These are phyloP conservation scores for Geoglossum cookeanum DNA, from an alignment of 2,329 filamentous ascomycete genomes.

Conservation along the genomic window DNA sequence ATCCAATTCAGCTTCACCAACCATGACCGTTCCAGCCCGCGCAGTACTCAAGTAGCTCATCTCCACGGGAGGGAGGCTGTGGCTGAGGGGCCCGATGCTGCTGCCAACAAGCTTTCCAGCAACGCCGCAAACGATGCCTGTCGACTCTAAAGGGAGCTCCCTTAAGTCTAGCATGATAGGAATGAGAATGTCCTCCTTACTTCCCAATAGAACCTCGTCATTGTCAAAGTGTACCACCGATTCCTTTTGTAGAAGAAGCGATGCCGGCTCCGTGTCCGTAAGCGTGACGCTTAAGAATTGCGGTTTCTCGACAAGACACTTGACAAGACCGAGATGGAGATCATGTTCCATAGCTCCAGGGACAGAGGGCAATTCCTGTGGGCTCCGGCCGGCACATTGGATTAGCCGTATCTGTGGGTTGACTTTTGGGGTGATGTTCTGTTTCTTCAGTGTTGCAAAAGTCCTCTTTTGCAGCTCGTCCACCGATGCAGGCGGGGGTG, in stretches of 20 bases:
- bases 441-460: slow-evolving; percentile 62
- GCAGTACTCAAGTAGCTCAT: slow-evolving; percentile 85
- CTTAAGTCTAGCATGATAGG: slow-evolving; percentile 79
- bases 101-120: slow-evolving; percentile 57
- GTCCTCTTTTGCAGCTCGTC: slow-evolving; percentile 67
- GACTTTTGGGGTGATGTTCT: slow-evolving; percentile 54
- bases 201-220: slow-evolving; percentile 52
- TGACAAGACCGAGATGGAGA: slow-evolving; percentile 28
- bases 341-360: slow-evolving; percentile 23
- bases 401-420: slow-evolving; percentile 51
- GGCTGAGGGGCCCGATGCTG: background rate
- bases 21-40: slow-evolving; percentile 72
- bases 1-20: slow-evolving; percentile 54
- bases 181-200: slow-evolving; percentile 51
- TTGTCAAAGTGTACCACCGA: slow-evolving; percentile 43
- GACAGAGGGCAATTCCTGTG: slow-evolving; percentile 19
- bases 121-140: slow-evolving; percentile 87
- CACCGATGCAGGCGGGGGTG: slow-evolving; percentile 59
- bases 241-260: slow-evolving; percentile 49
- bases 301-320: slow-evolving; percentile 27
- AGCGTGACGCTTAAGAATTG: slow-evolving; percentile 30
- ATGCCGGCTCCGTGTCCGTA: slow-evolving; percentile 40
- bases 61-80: slow-evolving; percentile 32
- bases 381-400: slow-evolving; percentile 54
- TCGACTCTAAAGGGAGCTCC: slow-evolving; percentile 66